Conservation (phyloP, 306 rosid species). For the Bauhinia variegata region DNA sequence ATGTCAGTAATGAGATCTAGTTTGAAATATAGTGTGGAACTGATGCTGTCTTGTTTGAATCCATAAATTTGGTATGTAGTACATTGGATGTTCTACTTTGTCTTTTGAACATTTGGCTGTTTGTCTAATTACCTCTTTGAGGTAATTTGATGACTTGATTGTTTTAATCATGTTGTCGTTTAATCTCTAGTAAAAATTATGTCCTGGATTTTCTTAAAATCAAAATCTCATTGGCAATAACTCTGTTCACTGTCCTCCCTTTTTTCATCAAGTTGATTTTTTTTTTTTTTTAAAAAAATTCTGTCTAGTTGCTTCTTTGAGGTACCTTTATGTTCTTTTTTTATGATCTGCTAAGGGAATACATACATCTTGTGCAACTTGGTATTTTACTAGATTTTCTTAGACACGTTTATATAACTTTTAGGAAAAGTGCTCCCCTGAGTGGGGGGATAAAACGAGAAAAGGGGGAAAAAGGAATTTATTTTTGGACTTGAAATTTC, state of each 20-base stretch:
- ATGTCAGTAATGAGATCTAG: background rate
- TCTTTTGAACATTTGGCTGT: slow-evolving; percentile 18
- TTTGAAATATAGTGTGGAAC: background rate
- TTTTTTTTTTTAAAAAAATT: background rate
- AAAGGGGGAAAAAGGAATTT: slow-evolving; percentile 17
- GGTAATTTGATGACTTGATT: slow-evolving; percentile 17
- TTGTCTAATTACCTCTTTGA: slow-evolving; percentile 22
- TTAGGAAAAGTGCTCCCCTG: background rate
- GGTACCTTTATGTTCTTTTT: background rate
- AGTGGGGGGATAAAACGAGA: slow-evolving; percentile 5
- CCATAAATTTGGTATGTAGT: slow-evolving; percentile 6
- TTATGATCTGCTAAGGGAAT: slow-evolving; percentile 1
- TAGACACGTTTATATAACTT: background rate
- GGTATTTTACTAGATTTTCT: slow-evolving; percentile 5
- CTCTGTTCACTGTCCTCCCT: background rate
- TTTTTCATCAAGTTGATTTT: background rate
- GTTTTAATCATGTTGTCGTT: slow-evolving; percentile 26
- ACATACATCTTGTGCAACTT: slow-evolving; percentile 6
- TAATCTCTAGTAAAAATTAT: background rate
- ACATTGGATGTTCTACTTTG: slow-evolving; percentile 18
- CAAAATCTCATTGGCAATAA: slow-evolving; percentile 7
- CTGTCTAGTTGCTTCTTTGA: no score
- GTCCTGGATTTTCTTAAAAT: background rate
- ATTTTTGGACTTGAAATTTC: slow-evolving; percentile 8
- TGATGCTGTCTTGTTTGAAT: slow-evolving; percentile 6